These are phyloP conservation scores for Populus tomentosa DNA, from an alignment of 441 rosid species.

Conservation along the genomic window DNA sequence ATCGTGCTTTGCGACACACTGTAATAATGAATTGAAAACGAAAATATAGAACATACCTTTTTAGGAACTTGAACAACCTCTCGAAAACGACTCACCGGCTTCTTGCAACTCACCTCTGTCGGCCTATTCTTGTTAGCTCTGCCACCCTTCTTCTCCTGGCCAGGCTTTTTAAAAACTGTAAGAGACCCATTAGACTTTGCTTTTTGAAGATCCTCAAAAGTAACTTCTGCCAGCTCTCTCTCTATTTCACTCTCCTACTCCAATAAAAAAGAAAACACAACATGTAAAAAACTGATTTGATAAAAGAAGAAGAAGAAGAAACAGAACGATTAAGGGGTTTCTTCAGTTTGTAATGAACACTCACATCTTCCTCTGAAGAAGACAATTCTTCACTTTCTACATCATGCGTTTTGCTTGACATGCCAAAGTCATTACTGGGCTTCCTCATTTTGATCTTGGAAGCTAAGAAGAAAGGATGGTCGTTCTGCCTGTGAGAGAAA, in stretches of 20 bases:
- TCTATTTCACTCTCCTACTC: conserved; percentile 53
- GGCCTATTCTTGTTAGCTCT: conserved; percentile 63
- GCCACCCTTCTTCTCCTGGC: conserved; percentile 35
- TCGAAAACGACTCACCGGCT: conserved; percentile 67
- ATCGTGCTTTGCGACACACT: too few species aligned
- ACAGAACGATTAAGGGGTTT: neutral
- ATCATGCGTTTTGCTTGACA: conserved; percentile 21
- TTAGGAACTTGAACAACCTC: conserved; percentile 75
- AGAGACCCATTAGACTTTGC: conserved; percentile 65
- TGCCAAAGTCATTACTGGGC: conserved; percentile 4
- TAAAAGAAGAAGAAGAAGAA: too few species aligned
- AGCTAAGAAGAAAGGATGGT: neutral
- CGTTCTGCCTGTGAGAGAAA: neutral
- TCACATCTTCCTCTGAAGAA: conserved; percentile 21
- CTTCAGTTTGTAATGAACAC: neutral
- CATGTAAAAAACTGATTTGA: neutral
- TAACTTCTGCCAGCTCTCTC: conserved; percentile 62
- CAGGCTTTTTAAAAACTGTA: conserved; percentile 29
- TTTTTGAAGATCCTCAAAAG: conserved; percentile 76
- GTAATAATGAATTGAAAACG: neutral
- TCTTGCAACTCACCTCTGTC: conserved; percentile 62
- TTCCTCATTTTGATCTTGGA: neutral
- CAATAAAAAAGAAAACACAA: neutral
- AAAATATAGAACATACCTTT: conserved; percentile 39
- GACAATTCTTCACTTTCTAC: conserved; percentile 26